phyloP scores from a whole-genome alignment of 129 eudicot species.

The Arctium lappa region DNA sequence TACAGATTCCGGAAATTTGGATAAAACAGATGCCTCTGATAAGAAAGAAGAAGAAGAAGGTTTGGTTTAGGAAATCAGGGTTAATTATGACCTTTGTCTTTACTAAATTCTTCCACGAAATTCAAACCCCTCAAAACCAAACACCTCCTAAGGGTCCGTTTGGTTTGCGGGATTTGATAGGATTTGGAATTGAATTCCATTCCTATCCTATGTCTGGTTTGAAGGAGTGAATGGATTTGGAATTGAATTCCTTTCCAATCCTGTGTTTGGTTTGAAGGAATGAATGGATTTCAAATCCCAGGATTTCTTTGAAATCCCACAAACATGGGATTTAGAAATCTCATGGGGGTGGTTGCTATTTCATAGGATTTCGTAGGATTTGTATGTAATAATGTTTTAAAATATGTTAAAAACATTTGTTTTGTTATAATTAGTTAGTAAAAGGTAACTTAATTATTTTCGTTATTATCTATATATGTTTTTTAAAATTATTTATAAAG shows the following conservation, averaged over 20 bases:
- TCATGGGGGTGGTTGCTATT: neutral
- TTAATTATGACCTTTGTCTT: conserved; percentile 13
- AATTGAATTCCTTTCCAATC: neutral
- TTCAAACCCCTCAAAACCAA: no score
- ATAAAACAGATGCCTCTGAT: conserved; percentile 26
- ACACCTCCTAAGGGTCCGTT: neutral
- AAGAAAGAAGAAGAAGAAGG: conserved; percentile 42
- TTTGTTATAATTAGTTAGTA: neutral
- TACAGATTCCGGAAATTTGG: conserved; percentile 5
- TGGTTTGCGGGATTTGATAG: neutral
- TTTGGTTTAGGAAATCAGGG: conserved; percentile 14
- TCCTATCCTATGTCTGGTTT: neutral
- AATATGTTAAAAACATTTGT: neutral
- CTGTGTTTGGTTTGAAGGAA: neutral
- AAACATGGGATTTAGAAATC: neutral
- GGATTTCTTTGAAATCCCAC: neutral
- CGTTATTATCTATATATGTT: neutral
- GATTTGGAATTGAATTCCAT: neutral
- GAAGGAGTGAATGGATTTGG: neutral
- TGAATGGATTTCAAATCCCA: neutral
- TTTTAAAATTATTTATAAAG: neutral
- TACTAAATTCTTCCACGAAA: neutral
- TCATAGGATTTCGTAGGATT: neutral
- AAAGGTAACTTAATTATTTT: neutral
- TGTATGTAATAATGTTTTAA: neutral